Evolutionary conservation across 164 flowering plant species (phyloP), one percentile per base, ranked within the genome.

Genomic region (Aristolochia contorta): DNA sequence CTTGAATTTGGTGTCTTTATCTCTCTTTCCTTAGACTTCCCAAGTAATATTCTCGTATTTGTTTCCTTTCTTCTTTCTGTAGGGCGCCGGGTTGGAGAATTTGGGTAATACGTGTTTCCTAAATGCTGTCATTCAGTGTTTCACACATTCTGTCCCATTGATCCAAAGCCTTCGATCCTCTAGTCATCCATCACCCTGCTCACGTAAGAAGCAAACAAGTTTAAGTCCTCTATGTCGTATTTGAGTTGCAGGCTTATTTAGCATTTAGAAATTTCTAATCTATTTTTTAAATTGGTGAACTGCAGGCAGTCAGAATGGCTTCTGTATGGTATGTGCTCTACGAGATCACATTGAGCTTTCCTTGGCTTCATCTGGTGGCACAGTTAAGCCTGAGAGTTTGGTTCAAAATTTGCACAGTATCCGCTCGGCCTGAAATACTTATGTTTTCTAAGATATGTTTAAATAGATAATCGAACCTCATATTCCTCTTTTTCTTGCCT

Each of bases 31-130:
- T 61, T 61, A 4, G 23, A 18, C 32, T 45, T 69, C 7, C 12
- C n/a, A n/a, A 7, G 10, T 37, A 37, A 37, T 10, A 10, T 37
- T 8, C 12, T 37, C 7, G 12, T 32, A 32, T 37, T 37, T 37
- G 43, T 10, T 0, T 37, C 5, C 30, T 37, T 37, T 37, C 43
- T 10, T 21, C 14, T 14, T 57, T 65, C 45, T 57, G 30, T 70
- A 86, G 89, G 98, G 96, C 10, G 87, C 96, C 0, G 98, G 95
- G 30, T 77, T 92, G 14, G 61, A 1, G 8, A 92, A 92, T 76
- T 57, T 87, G 18, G 98, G 98, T 0, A 85, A 87, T 64, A 87
- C 96, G 3, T 92, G 98, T 68, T 92, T 87, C 68, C 63, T 89
- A 5, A 89, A 89, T 65, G 75, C 90, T 0, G 66, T 92, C 5